Conservation (phyloP, 2,329 filamentous ascomycete species). For the Phialophora expanda region DNA sequence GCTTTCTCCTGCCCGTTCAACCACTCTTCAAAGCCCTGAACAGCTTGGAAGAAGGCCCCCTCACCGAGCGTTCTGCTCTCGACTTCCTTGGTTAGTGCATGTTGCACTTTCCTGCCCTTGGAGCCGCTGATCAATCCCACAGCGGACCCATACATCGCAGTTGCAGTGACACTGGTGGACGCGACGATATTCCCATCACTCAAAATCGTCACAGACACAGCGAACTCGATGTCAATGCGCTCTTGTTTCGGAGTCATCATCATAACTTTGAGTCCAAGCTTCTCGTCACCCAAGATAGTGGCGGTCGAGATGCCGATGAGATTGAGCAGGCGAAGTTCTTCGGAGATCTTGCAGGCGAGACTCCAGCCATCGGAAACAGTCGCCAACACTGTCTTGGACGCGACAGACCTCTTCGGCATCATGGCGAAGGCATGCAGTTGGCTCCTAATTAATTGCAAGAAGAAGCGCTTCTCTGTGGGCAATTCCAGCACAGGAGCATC, state of each 20-base stretch:
- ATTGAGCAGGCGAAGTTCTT: constrained; percentile 52
- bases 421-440: constrained; percentile 44
- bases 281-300: constrained; percentile 41
- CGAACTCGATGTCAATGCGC: constrained; percentile 39
- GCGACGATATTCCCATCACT: constrained; percentile 35
- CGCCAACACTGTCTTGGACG: constrained; percentile 48
- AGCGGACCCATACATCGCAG: constrained; percentile 31
- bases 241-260: constrained; percentile 34
- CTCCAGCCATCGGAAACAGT: constrained; percentile 53
- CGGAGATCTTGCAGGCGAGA: constrained; percentile 47
- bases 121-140: constrained; percentile 27
- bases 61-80: constrained; percentile 36
- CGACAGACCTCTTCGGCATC: constrained; percentile 45
- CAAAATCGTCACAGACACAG: constrained; percentile 29
- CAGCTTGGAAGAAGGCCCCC: constrained; percentile 36
- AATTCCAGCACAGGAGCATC: constrained; percentile 35
- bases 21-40: constrained; percentile 39
- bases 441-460: constrained; percentile 50
- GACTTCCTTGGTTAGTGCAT: constrained; percentile 38
- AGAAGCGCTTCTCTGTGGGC: constrained; percentile 48
- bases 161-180: constrained; percentile 32
- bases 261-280: constrained; percentile 35
- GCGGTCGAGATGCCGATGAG: constrained; percentile 51
- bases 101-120: constrained; percentile 37
- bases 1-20: constrained; percentile 28